Base-by-base conservation (phyloP, 2,329 filamentous ascomycete species). In the Esteya vermicola region DNA sequence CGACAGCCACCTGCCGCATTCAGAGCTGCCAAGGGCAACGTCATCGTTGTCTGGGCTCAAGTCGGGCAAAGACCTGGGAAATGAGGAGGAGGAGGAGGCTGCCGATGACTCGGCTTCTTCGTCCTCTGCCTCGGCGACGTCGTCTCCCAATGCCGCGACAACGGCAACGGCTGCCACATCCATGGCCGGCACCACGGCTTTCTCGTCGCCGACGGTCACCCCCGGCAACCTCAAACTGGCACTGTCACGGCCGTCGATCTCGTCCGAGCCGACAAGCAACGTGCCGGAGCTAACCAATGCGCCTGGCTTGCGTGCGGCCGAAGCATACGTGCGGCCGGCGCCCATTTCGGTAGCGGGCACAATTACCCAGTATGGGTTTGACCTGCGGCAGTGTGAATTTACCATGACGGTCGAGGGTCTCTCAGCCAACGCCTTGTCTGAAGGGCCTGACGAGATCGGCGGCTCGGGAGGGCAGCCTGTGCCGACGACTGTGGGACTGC, bases 271-370 rank as follows among this genome's bases (percentile, higher is more conserved):
- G 2, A 64, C 69, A 12, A 62, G 66, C 36, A 40, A 26, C 16
- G 32, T 41, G 34, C 27, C 34, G 18, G 70, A 75, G 44, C 55
- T 80, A 19, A 72, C 69, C n/a, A 72, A 70, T 42, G 62, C 72
- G 2, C 74, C 78, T 0, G 89, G 91, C 1, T 85, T 81, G 52
- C 81, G 91, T 28, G 91, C 89, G 1, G 89, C 88, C 4, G 89
- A 98, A 59, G 89, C 93, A 1, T 96, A 85, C 52, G 76, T 96
- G 26, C 79, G 91, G 2, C 91, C 91, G 1, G 80, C 81, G 1
- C 85, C 91, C 0, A 77, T 88, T 21, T 67, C 69, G 4, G 82
- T 82, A 0, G 78, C 78, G 36, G 91, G 91, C 9, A 69, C 72
- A 22, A 65, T 95, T 13, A 55, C 71, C 3, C 67, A 71, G 9